Conservation (phyloP, 495 filamentous ascomycete species). For the Beverwykella pulmonaria region DNA sequence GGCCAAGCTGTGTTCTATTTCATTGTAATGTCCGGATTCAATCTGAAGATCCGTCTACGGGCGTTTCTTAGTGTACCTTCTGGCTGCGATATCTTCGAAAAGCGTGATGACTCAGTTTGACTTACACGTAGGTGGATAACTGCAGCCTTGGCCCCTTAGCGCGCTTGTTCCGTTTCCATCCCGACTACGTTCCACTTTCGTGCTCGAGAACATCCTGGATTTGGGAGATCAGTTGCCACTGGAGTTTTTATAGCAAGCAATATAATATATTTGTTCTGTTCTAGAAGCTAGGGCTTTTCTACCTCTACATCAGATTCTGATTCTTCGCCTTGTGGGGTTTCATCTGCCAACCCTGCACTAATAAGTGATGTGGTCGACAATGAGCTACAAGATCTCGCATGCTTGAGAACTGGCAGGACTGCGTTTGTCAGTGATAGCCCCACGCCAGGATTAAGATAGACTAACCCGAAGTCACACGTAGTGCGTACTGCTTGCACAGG, state of each 20-base stretch:
- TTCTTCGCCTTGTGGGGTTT: constrained; percentile 4
- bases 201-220: constrained; percentile 2
- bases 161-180: background rate
- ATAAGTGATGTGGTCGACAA: background rate
- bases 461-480: constrained; percentile 14
- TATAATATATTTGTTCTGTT: background rate
- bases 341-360: constrained; percentile 6
- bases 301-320: constrained; percentile 3
- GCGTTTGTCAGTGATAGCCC: background rate
- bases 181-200: background rate
- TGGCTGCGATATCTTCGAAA: no score
- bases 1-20: no score
- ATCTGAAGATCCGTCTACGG: no score
- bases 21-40: no score
- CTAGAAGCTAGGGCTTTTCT: background rate
- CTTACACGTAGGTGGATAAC: no score
- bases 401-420: constrained; percentile 6
- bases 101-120: no score
- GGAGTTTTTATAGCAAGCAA: constrained; percentile 5
- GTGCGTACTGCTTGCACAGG: constrained; percentile 17
- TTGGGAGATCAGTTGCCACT: background rate
- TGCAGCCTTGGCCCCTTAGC: no score
- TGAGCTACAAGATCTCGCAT: background rate
- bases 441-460: background rate
- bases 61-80: no score